A percentile compares a stretch with the other conserved stretches of the same genome.
Conservation (phyloP, 371 early-diverging fungal genomes). For the Conidiobolus incongruus region DNA sequence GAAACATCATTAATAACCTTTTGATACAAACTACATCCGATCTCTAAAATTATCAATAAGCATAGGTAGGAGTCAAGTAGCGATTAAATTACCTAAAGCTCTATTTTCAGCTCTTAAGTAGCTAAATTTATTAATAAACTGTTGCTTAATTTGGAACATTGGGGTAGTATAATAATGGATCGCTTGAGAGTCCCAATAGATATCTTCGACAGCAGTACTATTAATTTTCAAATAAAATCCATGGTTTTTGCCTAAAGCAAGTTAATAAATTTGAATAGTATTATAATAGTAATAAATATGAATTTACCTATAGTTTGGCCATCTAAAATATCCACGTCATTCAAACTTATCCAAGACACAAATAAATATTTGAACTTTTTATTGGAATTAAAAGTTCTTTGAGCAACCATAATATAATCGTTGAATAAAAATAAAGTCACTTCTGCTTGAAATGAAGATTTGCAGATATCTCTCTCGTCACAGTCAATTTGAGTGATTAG, state of each 20-base stretch:
- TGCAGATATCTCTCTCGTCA: neutral
- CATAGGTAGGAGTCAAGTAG: too few species aligned
- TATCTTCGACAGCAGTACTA: neutral
- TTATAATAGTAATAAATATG: too few species aligned
- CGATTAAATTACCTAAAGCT: too few species aligned
- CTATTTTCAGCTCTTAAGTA: too few species aligned
- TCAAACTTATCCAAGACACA: conserved; percentile 4
- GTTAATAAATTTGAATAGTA: too few species aligned
- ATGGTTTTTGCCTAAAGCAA: too few species aligned
- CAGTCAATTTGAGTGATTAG: conserved; percentile 4
- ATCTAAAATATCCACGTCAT: conserved; percentile 1
- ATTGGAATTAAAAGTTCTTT: neutral
- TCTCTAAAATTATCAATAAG: too few species aligned
- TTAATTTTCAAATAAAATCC: too few species aligned
- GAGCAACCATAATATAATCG: conserved; percentile 1
- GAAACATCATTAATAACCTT: too few species aligned
- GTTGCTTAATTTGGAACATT: neutral
- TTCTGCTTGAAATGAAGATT: neutral
- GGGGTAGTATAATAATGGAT: neutral
- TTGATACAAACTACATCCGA: too few species aligned
- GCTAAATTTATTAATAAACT: too few species aligned
- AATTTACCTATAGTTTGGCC: neutral
- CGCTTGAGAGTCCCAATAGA: conserved; percentile 4
- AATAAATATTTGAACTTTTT: neutral
- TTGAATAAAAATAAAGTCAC: conserved; percentile 1